phyloP scores from a whole-genome alignment of 179 eudicot species.

The Silene noctiflora region DNA sequence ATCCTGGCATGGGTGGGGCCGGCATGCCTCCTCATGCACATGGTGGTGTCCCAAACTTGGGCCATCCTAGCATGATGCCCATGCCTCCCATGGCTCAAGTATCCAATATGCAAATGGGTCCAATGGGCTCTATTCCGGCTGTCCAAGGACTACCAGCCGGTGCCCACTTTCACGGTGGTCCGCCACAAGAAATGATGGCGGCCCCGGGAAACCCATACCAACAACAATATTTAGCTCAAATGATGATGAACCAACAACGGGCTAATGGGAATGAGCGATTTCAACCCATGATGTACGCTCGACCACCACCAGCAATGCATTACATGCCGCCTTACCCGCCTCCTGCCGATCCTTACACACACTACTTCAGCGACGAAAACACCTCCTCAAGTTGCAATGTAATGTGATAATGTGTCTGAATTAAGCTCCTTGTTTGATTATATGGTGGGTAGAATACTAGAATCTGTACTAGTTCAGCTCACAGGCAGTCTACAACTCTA shows the following conservation, averaged over 20 bases:
- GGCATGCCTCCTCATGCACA: slow-evolving; percentile 29
- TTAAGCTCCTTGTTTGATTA: slow-evolving; percentile 17
- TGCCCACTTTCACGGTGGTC: slow-evolving; percentile 42
- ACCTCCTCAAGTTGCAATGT: slow-evolving; percentile 46
- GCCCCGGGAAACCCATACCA: slow-evolving; percentile 55
- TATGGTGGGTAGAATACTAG: slow-evolving; percentile 17
- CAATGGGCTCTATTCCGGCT: slow-evolving; percentile 52
- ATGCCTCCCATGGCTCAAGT: slow-evolving; percentile 56
- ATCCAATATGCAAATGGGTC: slow-evolving; percentile 64
- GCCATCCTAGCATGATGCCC: slow-evolving; percentile 21
- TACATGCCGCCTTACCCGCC: slow-evolving; percentile 77
- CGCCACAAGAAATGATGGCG: slow-evolving; percentile 49
- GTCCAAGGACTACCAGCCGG: slow-evolving; percentile 74
- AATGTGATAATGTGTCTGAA: slow-evolving; percentile 44
- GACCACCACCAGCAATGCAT: slow-evolving; percentile 74
- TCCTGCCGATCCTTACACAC: slow-evolving; percentile 47
- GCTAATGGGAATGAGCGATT: slow-evolving; percentile 75
- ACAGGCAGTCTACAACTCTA: slow-evolving; percentile 18
- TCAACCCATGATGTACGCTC: slow-evolving; percentile 94
- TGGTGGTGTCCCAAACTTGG: slow-evolving; percentile 37
- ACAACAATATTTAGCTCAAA: slow-evolving; percentile 73
- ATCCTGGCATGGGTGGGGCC: slow-evolving; percentile 28
- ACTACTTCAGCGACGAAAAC: slow-evolving; percentile 49
- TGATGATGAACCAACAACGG: slow-evolving; percentile 94
- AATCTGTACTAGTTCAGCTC: slow-evolving; percentile 17